Evolutionary conservation across 2,329 filamentous ascomycete genomes (phyloP), one percentile per base, ranked within the genome.

Genomic region (Capronia epimyces): DNA sequence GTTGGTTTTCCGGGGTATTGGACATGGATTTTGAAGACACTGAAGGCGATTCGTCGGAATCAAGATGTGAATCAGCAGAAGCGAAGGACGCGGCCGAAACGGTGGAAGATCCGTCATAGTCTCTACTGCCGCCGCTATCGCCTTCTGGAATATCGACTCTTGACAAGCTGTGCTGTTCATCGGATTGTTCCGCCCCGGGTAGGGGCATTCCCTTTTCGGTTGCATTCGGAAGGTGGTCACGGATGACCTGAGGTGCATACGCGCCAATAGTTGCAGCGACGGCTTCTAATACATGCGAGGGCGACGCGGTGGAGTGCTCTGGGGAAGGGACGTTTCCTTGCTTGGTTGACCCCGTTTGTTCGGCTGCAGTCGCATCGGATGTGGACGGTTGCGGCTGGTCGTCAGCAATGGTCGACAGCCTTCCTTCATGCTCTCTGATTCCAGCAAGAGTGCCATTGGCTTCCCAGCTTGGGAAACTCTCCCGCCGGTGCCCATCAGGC

Each of bases 241-340:
- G 25, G 65, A 80, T 49, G 60, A 69, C 65, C 71, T 76, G 69
- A 65, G 77, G 69, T 67, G 79, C 65, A 64, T 72, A 61, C 65
- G 74, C 63, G 69, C 77, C 77, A 64, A 81, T 20, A 60, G 69
- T 60, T 67, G 67, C 63, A 16, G 66, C 66, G 29, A 72, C 60
- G 21, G 39, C 45, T n/a, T 40, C 29, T 42, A 57, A 13, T 9
- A 55, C n/a, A 27, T 43, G 22, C 13, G 49, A 46, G 36, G 51
- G 39, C 5, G 48, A 52, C 3, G 51, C 45, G 3, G 46, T 39
- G 15, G 46, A 43, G 22, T 43, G 43, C 6, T 46, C 42, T 29
- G 22, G 4, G 21, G 50, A 45, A 12, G 22, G 6, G 12, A n/a
- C 9, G 18, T n/a, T 9, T n/a, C 32, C 32, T 20, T 40, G 12